Conservation (phyloP, 2,329 filamentous ascomycete genomes). For the Scolecobasidium constrictum region DNA sequence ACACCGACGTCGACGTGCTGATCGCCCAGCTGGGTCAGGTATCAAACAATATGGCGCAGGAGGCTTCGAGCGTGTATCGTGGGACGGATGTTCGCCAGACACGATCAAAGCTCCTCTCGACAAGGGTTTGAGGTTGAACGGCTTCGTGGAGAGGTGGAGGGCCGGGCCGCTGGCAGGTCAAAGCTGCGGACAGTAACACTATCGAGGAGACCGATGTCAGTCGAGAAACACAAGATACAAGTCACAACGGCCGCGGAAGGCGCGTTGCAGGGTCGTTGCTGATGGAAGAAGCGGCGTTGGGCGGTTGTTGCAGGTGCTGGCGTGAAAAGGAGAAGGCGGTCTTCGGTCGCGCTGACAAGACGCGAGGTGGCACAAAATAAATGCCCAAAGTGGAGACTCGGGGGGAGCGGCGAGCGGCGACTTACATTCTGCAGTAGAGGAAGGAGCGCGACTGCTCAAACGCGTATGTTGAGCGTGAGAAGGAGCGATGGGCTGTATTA, state of each 20-base stretch:
- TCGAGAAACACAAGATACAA: constrained; percentile 3
- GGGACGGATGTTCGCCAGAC: too few relatives aligned
- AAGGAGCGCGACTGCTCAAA: too few relatives aligned
- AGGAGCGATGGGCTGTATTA: too few relatives aligned
- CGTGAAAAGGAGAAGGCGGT: constrained; percentile 7
- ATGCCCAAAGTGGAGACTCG: neutral
- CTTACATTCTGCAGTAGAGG: too few relatives aligned
- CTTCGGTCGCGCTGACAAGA: constrained; percentile 4
- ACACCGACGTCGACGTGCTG: constrained; percentile 6
- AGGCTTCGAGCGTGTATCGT: too few relatives aligned
- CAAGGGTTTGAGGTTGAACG: constrained; percentile 6
- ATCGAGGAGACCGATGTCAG: constrained; percentile 6
- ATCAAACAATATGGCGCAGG: too few relatives aligned
- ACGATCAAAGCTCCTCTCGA: too few relatives aligned
- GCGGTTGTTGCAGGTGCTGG: neutral
- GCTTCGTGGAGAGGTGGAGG: constrained; percentile 4
- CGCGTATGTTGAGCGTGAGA: too few relatives aligned
- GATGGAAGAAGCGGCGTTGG: constrained; percentile 1
- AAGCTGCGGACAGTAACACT: constrained; percentile 8
- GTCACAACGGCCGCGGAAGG: constrained; percentile 2
- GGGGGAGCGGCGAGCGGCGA: neutral
- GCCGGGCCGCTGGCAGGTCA: constrained; percentile 10
- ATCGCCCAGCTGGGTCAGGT: too few relatives aligned
- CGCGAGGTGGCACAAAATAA: constrained; percentile 8
- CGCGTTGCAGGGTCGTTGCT: neutral